Conservation (phyloP, 1,284 basidiomycete genomes). For the Fomitopsis palustris region DNA sequence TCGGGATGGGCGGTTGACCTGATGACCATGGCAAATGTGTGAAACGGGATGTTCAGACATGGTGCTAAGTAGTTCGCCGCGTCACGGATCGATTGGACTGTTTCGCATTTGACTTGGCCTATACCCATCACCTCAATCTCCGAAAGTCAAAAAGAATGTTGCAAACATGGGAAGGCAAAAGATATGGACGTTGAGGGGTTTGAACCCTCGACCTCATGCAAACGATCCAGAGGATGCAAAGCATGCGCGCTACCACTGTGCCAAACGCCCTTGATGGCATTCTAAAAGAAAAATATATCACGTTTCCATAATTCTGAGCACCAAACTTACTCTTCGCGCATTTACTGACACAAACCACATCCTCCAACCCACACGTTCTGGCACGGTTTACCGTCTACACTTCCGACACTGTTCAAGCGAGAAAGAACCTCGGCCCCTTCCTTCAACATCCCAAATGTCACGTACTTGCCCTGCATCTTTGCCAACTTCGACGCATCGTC, state of each 20-base stretch:
- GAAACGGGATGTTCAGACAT: neutral
- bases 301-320: neutral
- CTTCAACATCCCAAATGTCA: constrained; percentile 39
- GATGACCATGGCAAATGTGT: neutral
- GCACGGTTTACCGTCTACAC: constrained; percentile 34
- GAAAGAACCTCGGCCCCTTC: constrained; percentile 34
- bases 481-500: constrained; percentile 36
- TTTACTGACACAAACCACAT: constrained; percentile 33
- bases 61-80: no score
- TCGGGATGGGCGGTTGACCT: neutral
- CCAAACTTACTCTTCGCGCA: no score
- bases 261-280: constrained; percentile 11
- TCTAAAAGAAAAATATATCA: no score
- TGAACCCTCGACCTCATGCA: constrained; percentile 29
- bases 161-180: no score
- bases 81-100: no score
- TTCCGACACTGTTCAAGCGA: constrained; percentile 32
- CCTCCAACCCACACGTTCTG: constrained; percentile 42
- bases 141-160: no score
- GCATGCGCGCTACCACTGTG: constrained; percentile 28
- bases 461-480: constrained; percentile 46
- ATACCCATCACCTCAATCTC: no score
- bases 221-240: constrained; percentile 17
- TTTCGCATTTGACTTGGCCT: no score
- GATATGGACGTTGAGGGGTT: constrained; percentile 24